Evolutionary conservation across 2,329 filamentous ascomycete genomes (phyloP).

Genomic region (Talaromyces piceae): DNA sequence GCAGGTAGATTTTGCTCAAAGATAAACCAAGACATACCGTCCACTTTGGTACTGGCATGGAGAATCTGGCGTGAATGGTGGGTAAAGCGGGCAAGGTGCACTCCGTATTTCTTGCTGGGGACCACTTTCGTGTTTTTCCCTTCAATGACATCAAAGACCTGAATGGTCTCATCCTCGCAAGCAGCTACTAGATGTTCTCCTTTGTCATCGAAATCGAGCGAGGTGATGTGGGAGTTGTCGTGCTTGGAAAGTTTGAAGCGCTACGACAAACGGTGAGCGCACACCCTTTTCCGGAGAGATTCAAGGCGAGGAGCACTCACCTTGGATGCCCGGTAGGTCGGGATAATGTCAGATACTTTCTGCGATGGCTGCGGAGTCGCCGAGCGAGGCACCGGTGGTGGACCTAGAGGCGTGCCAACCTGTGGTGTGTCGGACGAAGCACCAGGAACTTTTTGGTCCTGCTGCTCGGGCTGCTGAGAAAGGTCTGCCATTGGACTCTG

Average conservation of each 20-base stretch:
- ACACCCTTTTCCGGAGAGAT: background rate
- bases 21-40: constrained; percentile 47
- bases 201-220: constrained; percentile 92
- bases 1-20: background rate
- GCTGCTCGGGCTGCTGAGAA: constrained; percentile 5
- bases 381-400: constrained; percentile 2
- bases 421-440: constrained; percentile 8
- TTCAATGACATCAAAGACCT: constrained; percentile 89
- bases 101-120: constrained; percentile 93
- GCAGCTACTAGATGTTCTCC: constrained; percentile 88
- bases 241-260: constrained; percentile 22
- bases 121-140: constrained; percentile 83
- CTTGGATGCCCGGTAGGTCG: constrained; percentile 71
- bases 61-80: constrained; percentile 87
- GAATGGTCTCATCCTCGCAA: constrained; percentile 88
- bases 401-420: constrained; percentile 7
- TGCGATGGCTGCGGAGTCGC: constrained; percentile 38
- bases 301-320: constrained; percentile 38
- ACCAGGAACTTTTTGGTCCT: constrained; percentile 6
- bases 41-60: constrained; percentile 92
- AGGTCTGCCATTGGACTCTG: constrained; percentile 20
- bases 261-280: constrained; percentile 2
- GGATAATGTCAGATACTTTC: constrained; percentile 70
- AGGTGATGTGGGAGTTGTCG: constrained; percentile 58
- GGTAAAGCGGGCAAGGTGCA: constrained; percentile 88